Evolutionary conservation across 2,329 filamentous ascomycete genomes (phyloP), one percentile per base, ranked within the genome.

Genomic region (Rhynchosporium secalis): DNA sequence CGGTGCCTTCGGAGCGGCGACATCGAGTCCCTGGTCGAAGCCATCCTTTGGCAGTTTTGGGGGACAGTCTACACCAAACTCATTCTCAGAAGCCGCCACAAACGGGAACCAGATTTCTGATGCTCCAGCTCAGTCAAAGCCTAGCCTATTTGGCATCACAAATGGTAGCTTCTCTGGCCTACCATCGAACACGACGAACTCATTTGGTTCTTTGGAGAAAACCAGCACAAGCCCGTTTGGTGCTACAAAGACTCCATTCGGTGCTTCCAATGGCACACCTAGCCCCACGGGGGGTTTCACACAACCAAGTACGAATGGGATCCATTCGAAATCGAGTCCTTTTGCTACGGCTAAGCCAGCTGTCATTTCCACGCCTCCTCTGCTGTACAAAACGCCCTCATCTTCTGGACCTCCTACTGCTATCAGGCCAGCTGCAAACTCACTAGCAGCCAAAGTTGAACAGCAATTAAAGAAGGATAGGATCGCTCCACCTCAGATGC

Each of bases 401-500:
- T 29, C 1, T 29, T 38, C 41, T 28, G 49, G 43, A 9, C 33
- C 36, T 31, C n/a, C 49, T 2, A n/a, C 28, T 31, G 13, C 40
- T 13, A 8, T 49, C 26, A 59, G 45, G 40, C 57, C 57, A 52
- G 57, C 26, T 20, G 33, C 45, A 46, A 57, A 49, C n/a, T 57
- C 63, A 36, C 33, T 64, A 12, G 60, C 48, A 7, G 58, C 52
- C 12, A 62, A 60, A 10, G 61, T 66, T 4, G 45, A 60, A 3
- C 38, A 59, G 20, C 43, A 61, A 20, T 54, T 67, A 1, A 45
- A 47, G 15, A 63, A 51, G 45, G 56, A 62, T 13, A 20, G 64
- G 33, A 81, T 87, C 56, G 74, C 70, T 33, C 79, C 83, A 12
- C 84, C 85, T 3, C 70, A 73, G 70, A 86, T 84, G 84, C 84